phyloP scores from a whole-genome alignment of 495 filamentous ascomycete species.

The Aspergillus affinis region DNA sequence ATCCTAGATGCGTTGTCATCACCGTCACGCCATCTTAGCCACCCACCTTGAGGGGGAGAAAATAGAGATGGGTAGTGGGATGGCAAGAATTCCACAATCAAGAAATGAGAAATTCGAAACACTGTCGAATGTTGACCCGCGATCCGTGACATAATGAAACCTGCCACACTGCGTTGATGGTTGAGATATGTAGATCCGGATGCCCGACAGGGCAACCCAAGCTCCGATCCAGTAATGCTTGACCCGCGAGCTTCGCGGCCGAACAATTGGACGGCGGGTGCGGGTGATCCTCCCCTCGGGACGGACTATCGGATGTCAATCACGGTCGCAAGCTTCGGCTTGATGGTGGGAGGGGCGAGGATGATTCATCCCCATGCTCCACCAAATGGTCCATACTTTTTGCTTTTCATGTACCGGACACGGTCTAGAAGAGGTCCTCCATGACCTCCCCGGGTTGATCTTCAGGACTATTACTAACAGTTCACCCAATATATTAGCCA shows the following conservation, averaged over 20 bases:
- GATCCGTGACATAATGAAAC: constrained; percentile 4
- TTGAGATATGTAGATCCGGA: constrained; percentile 2
- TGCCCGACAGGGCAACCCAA: constrained; percentile 3
- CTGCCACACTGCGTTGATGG: neutral
- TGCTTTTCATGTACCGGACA: neutral
- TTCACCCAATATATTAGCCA: constrained; percentile 4
- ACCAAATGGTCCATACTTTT: neutral
- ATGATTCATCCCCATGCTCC: neutral
- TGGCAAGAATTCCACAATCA: neutral
- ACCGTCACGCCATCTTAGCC: neutral
- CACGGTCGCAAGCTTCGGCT: neutral
- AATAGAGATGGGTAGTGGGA: no score
- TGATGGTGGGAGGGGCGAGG: neutral
- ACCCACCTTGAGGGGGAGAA: neutral
- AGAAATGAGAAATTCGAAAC: neutral
- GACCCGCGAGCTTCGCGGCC: neutral
- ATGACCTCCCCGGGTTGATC: constrained; percentile 1
- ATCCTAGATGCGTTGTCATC: neutral
- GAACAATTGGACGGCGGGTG: constrained; percentile 2
- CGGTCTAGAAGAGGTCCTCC: neutral
- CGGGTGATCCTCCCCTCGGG: constrained; percentile 5
- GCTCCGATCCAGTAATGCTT: constrained; percentile 4
- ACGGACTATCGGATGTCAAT: constrained; percentile 6
- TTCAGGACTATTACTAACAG: constrained; percentile 6
- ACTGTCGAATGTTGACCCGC: neutral